Base-by-base conservation (phyloP, 176 grass and related monocot species). In the Cenchrus americanus region DNA sequence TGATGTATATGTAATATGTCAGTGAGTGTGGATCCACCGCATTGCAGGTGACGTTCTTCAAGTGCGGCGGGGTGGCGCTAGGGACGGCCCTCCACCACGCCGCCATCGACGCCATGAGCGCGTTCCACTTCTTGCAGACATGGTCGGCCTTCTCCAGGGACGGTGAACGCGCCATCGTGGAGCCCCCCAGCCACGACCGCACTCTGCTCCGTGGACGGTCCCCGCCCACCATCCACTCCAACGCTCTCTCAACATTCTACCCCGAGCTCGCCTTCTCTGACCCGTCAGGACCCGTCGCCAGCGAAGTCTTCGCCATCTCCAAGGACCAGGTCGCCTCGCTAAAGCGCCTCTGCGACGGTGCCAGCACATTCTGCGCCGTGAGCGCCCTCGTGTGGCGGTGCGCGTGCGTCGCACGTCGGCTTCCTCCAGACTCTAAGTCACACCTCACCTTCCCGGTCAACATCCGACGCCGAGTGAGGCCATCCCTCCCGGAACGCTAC, bases 381-480 rank as follows among this genome's bases (percentile, higher is more conserved):
- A 22, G 34, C 7, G 76, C 91, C 0, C 65, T 80, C 10, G 47
- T 84, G 6, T 89, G 87, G 91, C 84, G 66, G 54, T 87, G 83
- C 64, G 11, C 75, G 0, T 89, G 87, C 24, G 14, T 66, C 5
- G 80, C 76, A 0, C 65, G 82, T 32, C 46, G 26, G 34, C 54
- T 89, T 11, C 21, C 48, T 43, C 60, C 1, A 77, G 21, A 50
- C 64, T 1, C 62, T 76, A n/a, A n/a, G n/a, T n/a, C n/a, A n/a
- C n/a, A n/a, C 23, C 15, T 93, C 42, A 6, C 19, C 14, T 75
- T 87, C 66, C 47, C 46, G 8, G 73, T 70, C 24, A 58, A 93
- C 42, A 32, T 84, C 32, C 75, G 84, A 3, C 10, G 1, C 1
- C 48, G 84, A 5, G 4, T 87, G 1, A 0, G 32, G 8, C 87